phyloP scores from a whole-genome alignment of 2,329 filamentous ascomycete genomes.

The Blumeriella jaapii region DNA sequence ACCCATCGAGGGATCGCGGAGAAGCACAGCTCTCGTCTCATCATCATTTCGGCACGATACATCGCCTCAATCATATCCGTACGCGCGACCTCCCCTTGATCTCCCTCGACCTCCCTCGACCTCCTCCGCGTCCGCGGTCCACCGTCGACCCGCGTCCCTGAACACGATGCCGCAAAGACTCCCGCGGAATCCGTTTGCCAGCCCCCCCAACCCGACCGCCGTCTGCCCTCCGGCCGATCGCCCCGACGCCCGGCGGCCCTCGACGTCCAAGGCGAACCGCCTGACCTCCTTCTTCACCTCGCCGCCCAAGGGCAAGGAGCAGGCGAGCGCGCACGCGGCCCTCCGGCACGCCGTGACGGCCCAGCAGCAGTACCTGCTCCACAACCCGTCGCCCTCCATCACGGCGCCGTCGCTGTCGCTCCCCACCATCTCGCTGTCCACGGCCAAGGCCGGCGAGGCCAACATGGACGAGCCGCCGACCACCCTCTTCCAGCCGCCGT shows the following conservation, averaged over 20 bases:
- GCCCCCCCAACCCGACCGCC: conserved; percentile 23
- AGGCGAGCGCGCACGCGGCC: conserved; percentile 52
- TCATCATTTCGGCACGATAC: too few species aligned
- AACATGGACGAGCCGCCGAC: conserved; percentile 62
- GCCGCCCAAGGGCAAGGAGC: conserved; percentile 63
- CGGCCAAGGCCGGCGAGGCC: conserved; percentile 65
- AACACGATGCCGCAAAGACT: conserved; percentile 29
- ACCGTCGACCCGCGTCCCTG: conserved; percentile 11
- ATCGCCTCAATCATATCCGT: too few species aligned
- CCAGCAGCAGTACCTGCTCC: conserved; percentile 44
- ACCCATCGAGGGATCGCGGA: too few species aligned
- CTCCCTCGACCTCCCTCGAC: too few species aligned
- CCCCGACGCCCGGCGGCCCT: conserved; percentile 38
- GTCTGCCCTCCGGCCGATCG: conserved; percentile 21
- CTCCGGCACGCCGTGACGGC: conserved; percentile 49
- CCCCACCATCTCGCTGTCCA: conserved; percentile 85
- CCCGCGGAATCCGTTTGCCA: conserved; percentile 27
- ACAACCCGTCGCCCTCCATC: conserved; percentile 48
- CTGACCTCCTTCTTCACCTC: conserved; percentile 75
- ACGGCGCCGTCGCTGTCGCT: conserved; percentile 64
- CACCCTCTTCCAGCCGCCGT: conserved; percentile 78
- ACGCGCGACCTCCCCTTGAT: too few species aligned
- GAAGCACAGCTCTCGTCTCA: too few species aligned
- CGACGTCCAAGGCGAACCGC: conserved; percentile 60
- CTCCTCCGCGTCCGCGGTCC: too few species aligned